phyloP scores from a whole-genome alignment of 2,329 filamentous ascomycete genomes.

The Sclerotinia trifoliorum region DNA sequence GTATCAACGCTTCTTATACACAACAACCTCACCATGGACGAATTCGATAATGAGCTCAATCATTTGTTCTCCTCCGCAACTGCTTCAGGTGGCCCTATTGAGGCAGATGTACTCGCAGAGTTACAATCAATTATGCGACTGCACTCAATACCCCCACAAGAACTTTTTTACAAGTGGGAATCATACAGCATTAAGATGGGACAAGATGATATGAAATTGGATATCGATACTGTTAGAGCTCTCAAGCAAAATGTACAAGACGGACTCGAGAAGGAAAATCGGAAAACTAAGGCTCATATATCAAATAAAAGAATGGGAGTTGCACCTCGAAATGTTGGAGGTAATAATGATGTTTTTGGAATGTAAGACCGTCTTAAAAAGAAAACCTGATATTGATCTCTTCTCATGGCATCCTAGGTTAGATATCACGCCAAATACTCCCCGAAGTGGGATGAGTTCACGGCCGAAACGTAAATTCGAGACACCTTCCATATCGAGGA shows the following conservation, averaged over 20 bases:
- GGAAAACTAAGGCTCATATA: slow-evolving; percentile 60
- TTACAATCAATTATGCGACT: slow-evolving; percentile 83
- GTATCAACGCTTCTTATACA: not conserved
- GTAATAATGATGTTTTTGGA: slow-evolving; percentile 71
- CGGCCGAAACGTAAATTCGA: slow-evolving; percentile 42
- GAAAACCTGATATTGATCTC: not conserved
- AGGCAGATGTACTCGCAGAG: slow-evolving; percentile 76
- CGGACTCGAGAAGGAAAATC: slow-evolving; percentile 71
- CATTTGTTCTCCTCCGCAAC: slow-evolving; percentile 35
- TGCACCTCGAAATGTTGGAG: slow-evolving; percentile 59
- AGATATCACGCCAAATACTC: slow-evolving; percentile 67
- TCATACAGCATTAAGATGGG: slow-evolving; percentile 96
- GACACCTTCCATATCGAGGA: slow-evolving; percentile 49
- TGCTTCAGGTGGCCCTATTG: slow-evolving; percentile 46
- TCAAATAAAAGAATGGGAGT: slow-evolving; percentile 62
- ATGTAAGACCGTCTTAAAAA: slow-evolving; percentile 56
- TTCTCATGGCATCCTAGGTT: slow-evolving; percentile 48
- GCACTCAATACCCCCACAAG: slow-evolving; percentile 76
- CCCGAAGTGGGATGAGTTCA: slow-evolving; percentile 37
- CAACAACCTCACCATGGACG: slow-evolving; percentile 27
- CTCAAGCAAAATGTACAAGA: slow-evolving; percentile 90
- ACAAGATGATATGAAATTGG: slow-evolving; percentile 68
- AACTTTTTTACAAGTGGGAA: slow-evolving; percentile 98
- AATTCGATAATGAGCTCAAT: slow-evolving; percentile 33
- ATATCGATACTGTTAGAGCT: slow-evolving; percentile 67